phyloP scores from a whole-genome alignment of 2,329 filamentous ascomycete species.

The Phoma sp. region DNA sequence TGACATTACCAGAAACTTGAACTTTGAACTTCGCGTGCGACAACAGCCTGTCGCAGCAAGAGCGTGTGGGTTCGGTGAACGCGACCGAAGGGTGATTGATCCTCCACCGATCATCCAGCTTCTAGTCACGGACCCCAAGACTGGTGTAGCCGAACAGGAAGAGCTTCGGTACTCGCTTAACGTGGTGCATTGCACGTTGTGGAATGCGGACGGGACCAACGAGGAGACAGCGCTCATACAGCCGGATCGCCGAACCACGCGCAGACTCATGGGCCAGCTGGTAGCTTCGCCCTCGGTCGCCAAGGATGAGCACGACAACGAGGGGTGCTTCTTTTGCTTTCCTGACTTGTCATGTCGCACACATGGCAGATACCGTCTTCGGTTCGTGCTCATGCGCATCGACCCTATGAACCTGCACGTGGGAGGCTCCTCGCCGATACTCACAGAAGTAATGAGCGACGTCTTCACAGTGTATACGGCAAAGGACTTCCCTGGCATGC shows the following conservation, averaged over 20 bases:
- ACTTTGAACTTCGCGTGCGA: conserved; percentile 67
- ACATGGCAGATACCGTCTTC: conserved; percentile 76
- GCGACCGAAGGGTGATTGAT: conserved; percentile 82
- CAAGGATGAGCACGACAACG: conserved; percentile 73
- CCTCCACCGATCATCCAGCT: conserved; percentile 84
- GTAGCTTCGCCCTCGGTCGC: conserved; percentile 80
- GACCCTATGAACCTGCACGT: conserved; percentile 66
- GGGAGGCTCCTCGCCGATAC: conserved; percentile 58
- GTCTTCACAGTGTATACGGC: conserved; percentile 83
- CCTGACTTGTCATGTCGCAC: conserved; percentile 82
- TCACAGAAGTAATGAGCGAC: conserved; percentile 67
- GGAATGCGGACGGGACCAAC: conserved; percentile 70
- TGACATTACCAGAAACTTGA: conserved; percentile 44
- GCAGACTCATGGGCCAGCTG: conserved; percentile 79
- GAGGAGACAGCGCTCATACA: conserved; percentile 75
- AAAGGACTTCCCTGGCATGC: conserved; percentile 87
- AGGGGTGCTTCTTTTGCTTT: conserved; percentile 87
- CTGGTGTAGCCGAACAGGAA: conserved; percentile 57
- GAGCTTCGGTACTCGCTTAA: conserved; percentile 71
- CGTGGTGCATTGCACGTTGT: conserved; percentile 79
- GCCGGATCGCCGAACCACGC: conserved; percentile 73
- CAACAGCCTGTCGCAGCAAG: conserved; percentile 81
- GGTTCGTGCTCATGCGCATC: conserved; percentile 76
- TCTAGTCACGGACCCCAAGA: conserved; percentile 65
- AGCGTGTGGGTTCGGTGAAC: conserved; percentile 83